Conservation (phyloP, 805 yeast species). For the Candida oleophila region DNA sequence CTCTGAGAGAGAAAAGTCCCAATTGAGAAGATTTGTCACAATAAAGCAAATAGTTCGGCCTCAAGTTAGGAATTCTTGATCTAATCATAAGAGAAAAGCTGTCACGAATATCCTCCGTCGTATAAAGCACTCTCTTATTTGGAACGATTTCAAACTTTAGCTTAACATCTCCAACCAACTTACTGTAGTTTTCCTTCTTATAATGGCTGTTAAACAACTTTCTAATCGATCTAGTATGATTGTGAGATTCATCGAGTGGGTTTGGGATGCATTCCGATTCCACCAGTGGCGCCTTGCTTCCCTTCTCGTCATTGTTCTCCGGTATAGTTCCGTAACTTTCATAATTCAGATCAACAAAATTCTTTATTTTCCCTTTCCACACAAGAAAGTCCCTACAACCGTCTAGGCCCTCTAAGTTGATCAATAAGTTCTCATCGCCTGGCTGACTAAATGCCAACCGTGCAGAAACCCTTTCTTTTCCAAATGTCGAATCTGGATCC, state of each 20-base stretch:
- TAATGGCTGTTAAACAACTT: neutral
- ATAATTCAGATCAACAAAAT: neutral
- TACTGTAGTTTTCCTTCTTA: neutral
- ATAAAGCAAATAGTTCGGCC: neutral
- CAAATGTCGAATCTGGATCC: slow-evolving; percentile 36
- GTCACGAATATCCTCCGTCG: neutral
- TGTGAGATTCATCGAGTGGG: neutral
- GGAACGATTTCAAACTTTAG: neutral
- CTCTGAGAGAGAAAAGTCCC: neutral
- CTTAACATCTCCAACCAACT: neutral
- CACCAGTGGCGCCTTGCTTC: neutral
- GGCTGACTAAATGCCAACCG: slow-evolving; percentile 9
- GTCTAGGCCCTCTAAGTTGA: slow-evolving; percentile 47
- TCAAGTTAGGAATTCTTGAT: neutral
- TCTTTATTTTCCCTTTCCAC: neutral
- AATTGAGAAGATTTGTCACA: neutral
- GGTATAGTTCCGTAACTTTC: neutral
- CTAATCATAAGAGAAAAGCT: neutral
- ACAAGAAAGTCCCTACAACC: slow-evolving; percentile 25
- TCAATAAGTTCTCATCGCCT: slow-evolving; percentile 33
- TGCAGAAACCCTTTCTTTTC: slow-evolving; percentile 20
- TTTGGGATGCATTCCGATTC: neutral
- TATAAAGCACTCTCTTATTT: neutral
- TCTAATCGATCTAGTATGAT: neutral
- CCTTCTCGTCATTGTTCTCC: too few species aligned